phyloP scores from a whole-genome alignment of 2,329 filamentous ascomycete species.

The Fusarium neocosmosporiellum region DNA sequence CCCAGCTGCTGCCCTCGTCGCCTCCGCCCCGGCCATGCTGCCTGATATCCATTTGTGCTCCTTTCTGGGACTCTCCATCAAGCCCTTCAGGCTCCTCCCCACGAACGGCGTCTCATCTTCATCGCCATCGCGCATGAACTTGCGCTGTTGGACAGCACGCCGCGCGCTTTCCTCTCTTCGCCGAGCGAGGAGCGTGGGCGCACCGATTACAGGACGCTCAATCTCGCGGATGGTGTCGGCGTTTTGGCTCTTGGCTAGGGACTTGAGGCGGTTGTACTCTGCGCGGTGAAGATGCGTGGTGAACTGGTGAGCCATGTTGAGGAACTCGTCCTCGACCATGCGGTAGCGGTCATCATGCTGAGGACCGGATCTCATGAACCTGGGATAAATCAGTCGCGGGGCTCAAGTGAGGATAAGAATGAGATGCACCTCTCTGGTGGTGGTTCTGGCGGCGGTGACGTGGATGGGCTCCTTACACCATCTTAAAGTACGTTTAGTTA shows the following conservation, averaged over 20 bases:
- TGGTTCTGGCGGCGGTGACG: constrained; percentile 63
- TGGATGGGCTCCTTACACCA: constrained; percentile 55
- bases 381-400: constrained; percentile 39
- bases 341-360: constrained; percentile 78
- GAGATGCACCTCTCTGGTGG: constrained; percentile 56
- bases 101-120: constrained; percentile 38
- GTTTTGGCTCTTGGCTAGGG: constrained; percentile 64
- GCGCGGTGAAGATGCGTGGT: constrained; percentile 82
- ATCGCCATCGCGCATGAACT: constrained; percentile 13
- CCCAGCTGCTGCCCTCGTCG: constrained; percentile 44
- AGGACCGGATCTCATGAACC: constrained; percentile 73
- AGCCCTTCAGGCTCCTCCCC: constrained; percentile 52
- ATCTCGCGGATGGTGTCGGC: constrained; percentile 62
- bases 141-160: constrained; percentile 42
- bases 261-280: constrained; percentile 77
- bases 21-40: constrained; percentile 29
- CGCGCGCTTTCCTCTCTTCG: constrained; percentile 34
- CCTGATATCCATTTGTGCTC: constrained; percentile 44
- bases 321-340: constrained; percentile 87
- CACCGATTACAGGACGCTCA: constrained; percentile 61
- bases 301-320: constrained; percentile 73
- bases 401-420: background rate
- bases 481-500: constrained; percentile 23
- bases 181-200: constrained; percentile 42
- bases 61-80: constrained; percentile 57